Conservation (phyloP, 2,329 filamentous ascomycete species). For the Microcyclosporella mali region DNA sequence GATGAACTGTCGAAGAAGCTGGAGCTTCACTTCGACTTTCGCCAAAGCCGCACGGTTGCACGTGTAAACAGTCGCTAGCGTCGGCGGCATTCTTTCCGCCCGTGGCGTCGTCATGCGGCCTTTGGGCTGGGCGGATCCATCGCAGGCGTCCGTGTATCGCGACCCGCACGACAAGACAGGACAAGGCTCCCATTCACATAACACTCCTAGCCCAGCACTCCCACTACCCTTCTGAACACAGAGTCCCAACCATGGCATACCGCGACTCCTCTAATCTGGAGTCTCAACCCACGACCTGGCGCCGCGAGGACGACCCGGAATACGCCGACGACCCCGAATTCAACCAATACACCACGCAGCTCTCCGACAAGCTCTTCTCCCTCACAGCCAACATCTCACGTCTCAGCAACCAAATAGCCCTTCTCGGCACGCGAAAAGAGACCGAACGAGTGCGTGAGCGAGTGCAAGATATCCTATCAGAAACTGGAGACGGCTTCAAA, state of each 20-base stretch:
- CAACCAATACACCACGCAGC: conserved; percentile 69
- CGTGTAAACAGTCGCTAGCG: no score
- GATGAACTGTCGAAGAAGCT: no score
- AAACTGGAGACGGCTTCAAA: conserved; percentile 80
- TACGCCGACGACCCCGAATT: conserved; percentile 94
- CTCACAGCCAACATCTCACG: conserved; percentile 83
- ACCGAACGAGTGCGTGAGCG: conserved; percentile 85
- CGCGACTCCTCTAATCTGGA: conserved; percentile 80
- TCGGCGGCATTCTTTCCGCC: no score
- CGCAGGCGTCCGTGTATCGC: no score
- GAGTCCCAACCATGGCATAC: conserved; percentile 66
- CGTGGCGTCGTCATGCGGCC: neutral
- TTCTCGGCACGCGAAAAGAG: conserved; percentile 84
- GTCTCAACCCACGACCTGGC: conserved; percentile 63
- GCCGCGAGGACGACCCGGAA: conserved; percentile 62
- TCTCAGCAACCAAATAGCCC: conserved; percentile 73
- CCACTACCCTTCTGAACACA: neutral
- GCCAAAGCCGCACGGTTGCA: no score
- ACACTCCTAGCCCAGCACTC: neutral
- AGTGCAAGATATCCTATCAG: conserved; percentile 79
- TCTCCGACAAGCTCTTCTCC: conserved; percentile 84
- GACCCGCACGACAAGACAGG: no score
- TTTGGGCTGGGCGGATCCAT: no score
- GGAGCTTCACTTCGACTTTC: no score
- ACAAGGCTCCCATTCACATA: neutral